These are phyloP conservation scores for Lagerstroemia speciosa DNA, from an alignment of 345 rosid species.

Conservation along the genomic window DNA sequence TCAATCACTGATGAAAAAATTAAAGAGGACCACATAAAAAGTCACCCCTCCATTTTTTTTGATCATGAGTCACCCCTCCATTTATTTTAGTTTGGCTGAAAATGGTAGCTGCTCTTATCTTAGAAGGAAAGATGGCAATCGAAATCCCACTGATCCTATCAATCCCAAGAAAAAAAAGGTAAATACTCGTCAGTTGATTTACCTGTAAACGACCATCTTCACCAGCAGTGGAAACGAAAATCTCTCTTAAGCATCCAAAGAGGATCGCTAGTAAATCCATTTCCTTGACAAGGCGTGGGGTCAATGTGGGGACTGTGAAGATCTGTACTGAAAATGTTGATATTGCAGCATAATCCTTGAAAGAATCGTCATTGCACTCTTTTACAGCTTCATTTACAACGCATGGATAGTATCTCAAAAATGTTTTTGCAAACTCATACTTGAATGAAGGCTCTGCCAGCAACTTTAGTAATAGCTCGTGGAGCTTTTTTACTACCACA, in stretches of 20 bases:
- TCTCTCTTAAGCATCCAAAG: slow-evolving; percentile 61
- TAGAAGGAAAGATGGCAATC: not conserved
- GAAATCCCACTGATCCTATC: not conserved
- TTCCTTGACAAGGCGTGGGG: slow-evolving; percentile 87
- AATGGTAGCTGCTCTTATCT: not conserved
- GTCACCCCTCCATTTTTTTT: not conserved
- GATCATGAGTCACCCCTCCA: not conserved
- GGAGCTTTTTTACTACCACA: slow-evolving; percentile 43
- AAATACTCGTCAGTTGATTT: slow-evolving; percentile 3
- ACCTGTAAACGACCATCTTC: slow-evolving; percentile 82
- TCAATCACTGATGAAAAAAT: not conserved
- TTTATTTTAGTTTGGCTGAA: not conserved
- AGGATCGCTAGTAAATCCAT: slow-evolving; percentile 55
- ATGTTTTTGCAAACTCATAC: slow-evolving; percentile 76
- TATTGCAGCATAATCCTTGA: slow-evolving; percentile 44
- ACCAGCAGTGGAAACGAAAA: slow-evolving; percentile 58
- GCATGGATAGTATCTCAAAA: slow-evolving; percentile 64
- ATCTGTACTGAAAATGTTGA: slow-evolving; percentile 87
- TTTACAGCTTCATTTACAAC: slow-evolving; percentile 52
- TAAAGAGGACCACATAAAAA: not conserved
- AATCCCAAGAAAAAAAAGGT: not conserved
- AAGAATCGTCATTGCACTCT: slow-evolving; percentile 31
- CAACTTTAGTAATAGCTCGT: slow-evolving; percentile 73
- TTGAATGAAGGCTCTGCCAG: slow-evolving; percentile 85
- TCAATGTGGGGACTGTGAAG: slow-evolving; percentile 82